phyloP scores from a whole-genome alignment of 495 filamentous ascomycete species.

The Xylaria grammica region DNA sequence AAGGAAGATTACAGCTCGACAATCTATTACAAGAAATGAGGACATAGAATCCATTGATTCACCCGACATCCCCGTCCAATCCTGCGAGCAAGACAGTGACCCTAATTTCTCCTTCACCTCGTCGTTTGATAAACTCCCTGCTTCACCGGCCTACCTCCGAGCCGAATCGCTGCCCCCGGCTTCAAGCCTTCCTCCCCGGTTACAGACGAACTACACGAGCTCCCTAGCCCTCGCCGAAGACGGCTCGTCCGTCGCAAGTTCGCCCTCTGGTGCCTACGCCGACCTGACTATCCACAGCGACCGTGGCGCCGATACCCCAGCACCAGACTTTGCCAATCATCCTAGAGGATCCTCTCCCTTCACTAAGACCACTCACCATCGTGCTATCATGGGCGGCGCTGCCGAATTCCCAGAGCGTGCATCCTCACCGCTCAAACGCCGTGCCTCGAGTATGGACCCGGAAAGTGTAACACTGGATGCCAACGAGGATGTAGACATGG shows the following conservation, averaged over 20 bases:
- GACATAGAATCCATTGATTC: conserved; percentile 36
- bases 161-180: conserved; percentile 59
- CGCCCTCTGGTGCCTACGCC: conserved; percentile 74
- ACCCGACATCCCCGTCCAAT: conserved; percentile 53
- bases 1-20: conserved; percentile 73
- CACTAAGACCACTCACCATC: conserved; percentile 45
- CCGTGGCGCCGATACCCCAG: conserved; percentile 54
- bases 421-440: conserved; percentile 60
- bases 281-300: conserved; percentile 71
- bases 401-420: conserved; percentile 56
- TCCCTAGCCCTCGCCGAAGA: conserved; percentile 53
- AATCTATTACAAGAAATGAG: conserved; percentile 44
- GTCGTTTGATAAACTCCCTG: conserved; percentile 43
- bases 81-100: conserved; percentile 51
- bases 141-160: conserved; percentile 63
- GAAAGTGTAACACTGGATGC: conserved; percentile 34
- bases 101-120: conserved; percentile 46
- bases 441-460: conserved; percentile 59
- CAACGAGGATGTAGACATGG: conserved; percentile 58
- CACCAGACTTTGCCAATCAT: conserved; percentile 26
- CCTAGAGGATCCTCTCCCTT: conserved; percentile 48
- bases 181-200: conserved; percentile 52
- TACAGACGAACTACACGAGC: conserved; percentile 53
- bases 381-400: conserved; percentile 59
- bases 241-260: conserved; percentile 64